Evolutionary conservation across 2,329 filamentous ascomycete species (phyloP).

Genomic region (Phialophora verrucosa): DNA sequence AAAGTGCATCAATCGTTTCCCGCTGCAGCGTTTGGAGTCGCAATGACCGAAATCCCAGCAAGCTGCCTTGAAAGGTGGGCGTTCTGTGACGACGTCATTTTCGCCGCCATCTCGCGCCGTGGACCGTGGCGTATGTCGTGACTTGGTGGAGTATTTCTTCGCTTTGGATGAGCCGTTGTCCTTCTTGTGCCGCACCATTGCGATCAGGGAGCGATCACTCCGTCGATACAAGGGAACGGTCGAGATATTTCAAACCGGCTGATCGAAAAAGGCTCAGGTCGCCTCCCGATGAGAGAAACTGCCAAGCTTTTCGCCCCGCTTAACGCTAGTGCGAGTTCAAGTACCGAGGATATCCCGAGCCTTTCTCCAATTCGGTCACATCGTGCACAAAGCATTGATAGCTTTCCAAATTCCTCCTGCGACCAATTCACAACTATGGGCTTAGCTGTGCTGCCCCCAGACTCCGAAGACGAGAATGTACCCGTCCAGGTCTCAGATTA

Average conservation of each 20-base stretch:
- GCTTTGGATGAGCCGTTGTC: conserved; percentile 74
- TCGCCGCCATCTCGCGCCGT: conserved; percentile 53
- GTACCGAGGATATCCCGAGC: neutral
- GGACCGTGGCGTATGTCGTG: conserved; percentile 59
- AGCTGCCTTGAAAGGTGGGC: conserved; percentile 78
- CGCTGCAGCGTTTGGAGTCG: conserved; percentile 94
- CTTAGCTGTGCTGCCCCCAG: conserved; percentile 64
- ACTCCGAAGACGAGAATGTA: conserved; percentile 46
- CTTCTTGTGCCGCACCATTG: conserved; percentile 96
- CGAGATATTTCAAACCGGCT: neutral
- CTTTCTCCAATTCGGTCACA: neutral
- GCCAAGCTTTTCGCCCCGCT: neutral
- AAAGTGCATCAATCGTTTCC: conserved; percentile 89
- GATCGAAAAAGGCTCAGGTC: neutral
- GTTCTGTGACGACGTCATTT: conserved; percentile 44
- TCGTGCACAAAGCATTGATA: neutral
- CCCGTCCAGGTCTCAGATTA: conserved; percentile 40
- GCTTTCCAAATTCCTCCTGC: neutral
- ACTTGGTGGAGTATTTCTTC: conserved; percentile 70
- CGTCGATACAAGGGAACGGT: neutral
- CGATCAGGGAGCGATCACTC: conserved; percentile 7
- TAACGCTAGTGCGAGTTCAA: neutral
- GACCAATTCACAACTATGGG: conserved; percentile 54
- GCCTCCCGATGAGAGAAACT: neutral
- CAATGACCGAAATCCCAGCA: conserved; percentile 99